A percentile compares a stretch with the other conserved stretches of the same genome.
Conservation (phyloP, 2,329 filamentous ascomycete genomes). For the Fusarium subtropicale region DNA sequence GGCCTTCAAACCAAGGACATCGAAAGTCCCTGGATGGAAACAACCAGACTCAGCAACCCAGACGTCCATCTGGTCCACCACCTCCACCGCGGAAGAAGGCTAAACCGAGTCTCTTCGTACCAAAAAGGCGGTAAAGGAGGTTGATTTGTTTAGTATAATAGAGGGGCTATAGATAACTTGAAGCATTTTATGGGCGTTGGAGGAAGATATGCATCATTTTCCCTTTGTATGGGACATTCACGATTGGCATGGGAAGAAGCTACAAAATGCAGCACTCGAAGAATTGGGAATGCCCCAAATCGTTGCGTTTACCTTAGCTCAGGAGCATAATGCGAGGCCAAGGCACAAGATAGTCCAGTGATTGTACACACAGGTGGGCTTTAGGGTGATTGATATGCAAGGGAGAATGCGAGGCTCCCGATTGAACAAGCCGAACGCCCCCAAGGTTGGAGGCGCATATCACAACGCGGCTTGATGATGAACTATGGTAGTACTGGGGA, state of each 20-base stretch:
- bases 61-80: conserved; percentile 42
- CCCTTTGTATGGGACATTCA: conserved; percentile 11
- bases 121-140: conserved; percentile 47
- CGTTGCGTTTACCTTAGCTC: not conserved
- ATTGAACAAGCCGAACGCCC: not conserved
- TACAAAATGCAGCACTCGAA: not conserved
- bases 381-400: conserved; percentile 25
- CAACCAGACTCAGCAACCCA: conserved; percentile 32
- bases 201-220: conserved; percentile 10
- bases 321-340: conserved; percentile 2
- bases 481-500: not conserved
- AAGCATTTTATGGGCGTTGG: conserved; percentile 42
- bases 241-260: not conserved
- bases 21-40: conserved; percentile 30
- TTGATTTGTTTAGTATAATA: conserved; percentile 27
- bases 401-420: conserved; percentile 15
- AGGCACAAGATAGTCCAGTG: conserved; percentile 7
- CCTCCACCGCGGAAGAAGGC: conserved; percentile 53
- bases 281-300: not conserved
- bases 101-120: conserved; percentile 60
- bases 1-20: conserved; percentile 40
- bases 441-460: not conserved
- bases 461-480: not conserved
- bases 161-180: conserved; percentile 9
- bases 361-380: not conserved